Conservation (phyloP, 2,329 filamentous ascomycete genomes). For the Amphichorda felina region DNA sequence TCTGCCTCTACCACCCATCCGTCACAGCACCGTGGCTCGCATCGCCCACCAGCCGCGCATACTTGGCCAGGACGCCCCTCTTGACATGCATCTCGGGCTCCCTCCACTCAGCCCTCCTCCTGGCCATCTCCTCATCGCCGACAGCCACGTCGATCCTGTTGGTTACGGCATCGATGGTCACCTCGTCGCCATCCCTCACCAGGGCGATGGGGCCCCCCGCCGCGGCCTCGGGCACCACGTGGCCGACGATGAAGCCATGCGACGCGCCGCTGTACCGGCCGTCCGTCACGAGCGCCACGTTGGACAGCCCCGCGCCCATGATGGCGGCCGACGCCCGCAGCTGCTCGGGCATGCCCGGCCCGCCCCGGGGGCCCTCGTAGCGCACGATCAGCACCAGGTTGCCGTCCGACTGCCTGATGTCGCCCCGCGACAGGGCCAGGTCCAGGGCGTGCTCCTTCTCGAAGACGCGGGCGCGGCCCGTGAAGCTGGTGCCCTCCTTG, state of each 20-base stretch:
- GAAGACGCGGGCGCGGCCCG: constrained; percentile 71
- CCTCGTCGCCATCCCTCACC: constrained; percentile 67
- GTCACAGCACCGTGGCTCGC: constrained; percentile 50
- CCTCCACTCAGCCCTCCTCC: constrained; percentile 48
- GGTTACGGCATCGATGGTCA: constrained; percentile 73
- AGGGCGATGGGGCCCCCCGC: constrained; percentile 77
- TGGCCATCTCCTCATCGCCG: constrained; percentile 49
- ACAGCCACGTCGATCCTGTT: constrained; percentile 55
- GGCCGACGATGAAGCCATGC: constrained; percentile 79
- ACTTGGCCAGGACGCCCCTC: constrained; percentile 60
- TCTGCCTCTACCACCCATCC: constrained; percentile 18
- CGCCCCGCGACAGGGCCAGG: constrained; percentile 59
- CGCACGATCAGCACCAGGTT: constrained; percentile 85
- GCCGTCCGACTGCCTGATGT: constrained; percentile 41
- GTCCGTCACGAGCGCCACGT: constrained; percentile 64
- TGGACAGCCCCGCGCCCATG: constrained; percentile 77
- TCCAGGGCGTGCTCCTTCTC: constrained; percentile 76
- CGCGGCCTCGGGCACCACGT: constrained; percentile 79
- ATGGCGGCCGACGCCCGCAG: constrained; percentile 85
- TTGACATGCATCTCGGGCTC: constrained; percentile 45
- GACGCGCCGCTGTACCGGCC: constrained; percentile 69
- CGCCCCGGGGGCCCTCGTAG: constrained; percentile 88
- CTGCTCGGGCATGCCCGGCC: constrained; percentile 92
- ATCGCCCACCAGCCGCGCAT: constrained; percentile 47
- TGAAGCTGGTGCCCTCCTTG: constrained; percentile 79